Conservation (phyloP, 768 basidiomycete genomes). For the Roridomyces roridus region DNA sequence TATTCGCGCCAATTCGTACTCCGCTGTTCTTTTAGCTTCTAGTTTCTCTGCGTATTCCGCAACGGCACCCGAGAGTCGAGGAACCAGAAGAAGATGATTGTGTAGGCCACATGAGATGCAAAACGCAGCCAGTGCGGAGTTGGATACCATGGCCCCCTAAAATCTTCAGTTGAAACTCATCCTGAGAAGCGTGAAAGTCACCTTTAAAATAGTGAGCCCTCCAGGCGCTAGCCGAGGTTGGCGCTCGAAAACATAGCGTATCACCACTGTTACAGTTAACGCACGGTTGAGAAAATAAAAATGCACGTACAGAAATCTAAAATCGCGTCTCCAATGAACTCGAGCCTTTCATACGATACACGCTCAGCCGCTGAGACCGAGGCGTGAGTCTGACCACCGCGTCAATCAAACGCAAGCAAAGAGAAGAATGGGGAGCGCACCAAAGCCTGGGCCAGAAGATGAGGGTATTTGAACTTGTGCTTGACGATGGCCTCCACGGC, state of each 20-base stretch:
- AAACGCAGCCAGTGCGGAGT: conserved; percentile 75
- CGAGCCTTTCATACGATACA: conserved; percentile 74
- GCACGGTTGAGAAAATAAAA: conserved; percentile 9
- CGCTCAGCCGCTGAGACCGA: conserved; percentile 62
- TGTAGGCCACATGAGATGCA: conserved; percentile 75
- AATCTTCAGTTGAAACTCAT: conserved; percentile 20
- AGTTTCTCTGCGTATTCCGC: conserved; percentile 58
- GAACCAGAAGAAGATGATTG: conserved; percentile 63
- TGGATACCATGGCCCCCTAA: conserved; percentile 88
- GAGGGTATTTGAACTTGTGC: conserved; percentile 63
- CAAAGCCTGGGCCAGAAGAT: conserved; percentile 75
- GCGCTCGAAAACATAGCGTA: conserved; percentile 70
- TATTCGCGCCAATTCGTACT: conserved; percentile 49
- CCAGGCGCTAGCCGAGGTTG: conserved; percentile 74
- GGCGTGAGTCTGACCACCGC: conserved; percentile 64
- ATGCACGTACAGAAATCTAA: conserved; percentile 75
- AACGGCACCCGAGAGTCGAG: conserved; percentile 57
- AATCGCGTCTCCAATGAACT: conserved; percentile 88
- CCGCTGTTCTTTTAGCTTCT: conserved; percentile 49
- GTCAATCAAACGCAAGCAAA: neutral
- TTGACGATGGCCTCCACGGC: conserved; percentile 71
- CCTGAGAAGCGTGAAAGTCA: too few species aligned
- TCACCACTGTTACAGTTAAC: conserved; percentile 59
- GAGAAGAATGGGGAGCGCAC: conserved; percentile 45
- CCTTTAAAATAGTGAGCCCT: conserved; percentile 82